These are phyloP conservation scores for Solanum hybrid DNA, from an alignment of 305 asterid species.

Conservation along the genomic window DNA sequence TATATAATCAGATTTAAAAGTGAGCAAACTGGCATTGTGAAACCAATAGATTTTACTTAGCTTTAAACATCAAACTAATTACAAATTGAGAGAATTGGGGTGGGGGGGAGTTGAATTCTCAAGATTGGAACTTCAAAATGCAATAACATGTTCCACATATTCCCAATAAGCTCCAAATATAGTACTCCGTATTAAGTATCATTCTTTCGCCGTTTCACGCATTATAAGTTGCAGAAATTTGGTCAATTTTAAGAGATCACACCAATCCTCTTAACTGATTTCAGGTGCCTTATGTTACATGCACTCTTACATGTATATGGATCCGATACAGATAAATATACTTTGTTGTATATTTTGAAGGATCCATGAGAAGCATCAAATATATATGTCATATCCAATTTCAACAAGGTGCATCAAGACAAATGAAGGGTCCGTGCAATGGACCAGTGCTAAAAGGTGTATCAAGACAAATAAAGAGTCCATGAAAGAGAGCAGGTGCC, in stretches of 20 bases:
- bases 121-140: not conserved
- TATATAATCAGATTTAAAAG: not conserved
- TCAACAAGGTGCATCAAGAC: not conserved
- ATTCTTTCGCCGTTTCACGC: not conserved
- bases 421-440: not conserved
- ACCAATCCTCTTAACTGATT: not conserved
- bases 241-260: not conserved
- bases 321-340: not conserved
- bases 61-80: not conserved
- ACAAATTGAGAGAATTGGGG: not conserved
- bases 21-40: not conserved
- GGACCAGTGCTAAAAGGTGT: not conserved
- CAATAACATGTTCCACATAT: not conserved
- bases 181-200: not conserved
- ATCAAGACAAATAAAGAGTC: not conserved
- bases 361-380: not conserved
- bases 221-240: not conserved
- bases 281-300: not conserved
- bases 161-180: not conserved
- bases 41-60: not conserved
- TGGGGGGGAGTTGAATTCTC: not conserved
- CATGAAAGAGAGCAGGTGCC: not conserved
- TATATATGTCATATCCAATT: not conserved
- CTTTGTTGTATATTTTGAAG: not conserved
- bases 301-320: not conserved